A percentile compares a stretch with the other conserved stretches of the same genome.
phyloP scores from a whole-genome alignment of 495 filamentous ascomycete species.

The Lichenothelia convexa region DNA sequence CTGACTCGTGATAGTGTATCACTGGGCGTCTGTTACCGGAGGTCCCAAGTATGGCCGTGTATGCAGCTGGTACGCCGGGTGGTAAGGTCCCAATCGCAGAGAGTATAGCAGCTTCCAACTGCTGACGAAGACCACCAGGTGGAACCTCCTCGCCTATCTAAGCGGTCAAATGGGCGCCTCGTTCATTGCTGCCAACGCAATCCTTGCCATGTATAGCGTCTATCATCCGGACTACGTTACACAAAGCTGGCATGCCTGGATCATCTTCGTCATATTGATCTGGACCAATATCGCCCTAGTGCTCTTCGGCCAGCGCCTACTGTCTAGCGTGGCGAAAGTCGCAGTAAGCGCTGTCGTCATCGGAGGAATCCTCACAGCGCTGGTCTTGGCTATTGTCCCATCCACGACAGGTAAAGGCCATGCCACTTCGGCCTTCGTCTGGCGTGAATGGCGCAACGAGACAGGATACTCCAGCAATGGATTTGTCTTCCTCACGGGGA shows the following conservation, averaged over 20 bases:
- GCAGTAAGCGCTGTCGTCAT: slow-evolving; percentile 49
- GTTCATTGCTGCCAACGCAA: slow-evolving; percentile 44
- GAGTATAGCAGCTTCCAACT: too few species aligned
- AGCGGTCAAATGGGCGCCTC: slow-evolving; percentile 18
- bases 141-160: slow-evolving; percentile 2
- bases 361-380: slow-evolving; percentile 46
- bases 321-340: slow-evolving; percentile 53
- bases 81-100: slow-evolving; percentile 4
- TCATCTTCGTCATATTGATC: slow-evolving; percentile 45
- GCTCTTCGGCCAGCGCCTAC: slow-evolving; percentile 45
- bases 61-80: slow-evolving; percentile 8
- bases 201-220: slow-evolving; percentile 49
- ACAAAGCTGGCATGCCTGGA: slow-evolving; percentile 57
- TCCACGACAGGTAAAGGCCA: slow-evolving; percentile 17
- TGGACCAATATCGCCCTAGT: slow-evolving; percentile 48
- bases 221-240: slow-evolving; percentile 43
- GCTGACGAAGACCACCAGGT: too few species aligned
- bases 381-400: slow-evolving; percentile 62
- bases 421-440: slow-evolving; percentile 18
- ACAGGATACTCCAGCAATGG: slow-evolving; percentile 51
- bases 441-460: slow-evolving; percentile 31
- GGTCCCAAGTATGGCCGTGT: slow-evolving; percentile 5
- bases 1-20: slow-evolving; percentile 33
- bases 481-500: slow-evolving; percentile 60
- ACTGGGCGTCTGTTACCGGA: slow-evolving; percentile 55